Conservation (phyloP, 345 rosid species). For the Lenwebbia sp. region DNA sequence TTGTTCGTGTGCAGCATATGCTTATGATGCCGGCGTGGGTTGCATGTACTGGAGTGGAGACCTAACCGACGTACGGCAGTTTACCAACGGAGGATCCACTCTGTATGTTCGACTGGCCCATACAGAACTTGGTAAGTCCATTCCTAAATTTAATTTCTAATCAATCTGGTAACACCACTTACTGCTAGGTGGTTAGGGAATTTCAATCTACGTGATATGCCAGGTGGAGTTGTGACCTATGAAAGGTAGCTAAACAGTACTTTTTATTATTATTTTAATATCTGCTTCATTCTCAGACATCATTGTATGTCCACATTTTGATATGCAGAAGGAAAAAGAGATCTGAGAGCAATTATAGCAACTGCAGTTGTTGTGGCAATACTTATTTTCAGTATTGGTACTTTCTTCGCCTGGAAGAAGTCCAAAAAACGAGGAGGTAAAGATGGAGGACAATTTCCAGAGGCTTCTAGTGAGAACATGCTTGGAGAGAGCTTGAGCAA, state of each 20-base stretch:
- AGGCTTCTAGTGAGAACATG: not conserved
- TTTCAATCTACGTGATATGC: not conserved
- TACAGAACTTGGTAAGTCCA: constrained; percentile 5
- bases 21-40: constrained; percentile 7
- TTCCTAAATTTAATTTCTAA: not conserved
- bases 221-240: not conserved
- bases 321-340: not conserved
- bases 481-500: not conserved
- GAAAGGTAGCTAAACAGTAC: not conserved
- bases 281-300: not conserved
- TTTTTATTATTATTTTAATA: not conserved
- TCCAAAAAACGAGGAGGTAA: not conserved
- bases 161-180: not conserved
- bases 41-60: constrained; percentile 8
- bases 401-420: not conserved
- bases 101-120: constrained; percentile 5
- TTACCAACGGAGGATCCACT: not conserved
- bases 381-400: not conserved
- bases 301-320: not conserved
- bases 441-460: not conserved
- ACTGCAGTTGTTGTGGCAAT: not conserved
- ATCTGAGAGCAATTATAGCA: not conserved
- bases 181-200: not conserved
- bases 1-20: constrained; percentile 18
- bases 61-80: constrained; percentile 1